phyloP scores from a whole-genome alignment of 805 yeast species.

The Candida odintsovae region DNA sequence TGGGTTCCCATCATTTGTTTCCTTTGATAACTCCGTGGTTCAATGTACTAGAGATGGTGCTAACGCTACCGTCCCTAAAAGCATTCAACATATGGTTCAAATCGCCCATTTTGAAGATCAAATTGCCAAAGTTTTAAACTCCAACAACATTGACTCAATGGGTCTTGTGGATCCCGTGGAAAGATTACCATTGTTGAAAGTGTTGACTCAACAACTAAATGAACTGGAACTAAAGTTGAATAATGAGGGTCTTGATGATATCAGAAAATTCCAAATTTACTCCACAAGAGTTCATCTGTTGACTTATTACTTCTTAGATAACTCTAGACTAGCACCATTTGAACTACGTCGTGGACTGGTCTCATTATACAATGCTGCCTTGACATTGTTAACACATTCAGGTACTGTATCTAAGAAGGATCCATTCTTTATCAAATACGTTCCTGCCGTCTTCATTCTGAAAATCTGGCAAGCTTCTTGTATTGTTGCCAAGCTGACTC shows the following conservation, averaged over 20 bases:
- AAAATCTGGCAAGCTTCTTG: slow-evolving; percentile 91
- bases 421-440: slow-evolving; percentile 59
- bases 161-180: slow-evolving; percentile 66
- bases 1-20: slow-evolving; percentile 92
- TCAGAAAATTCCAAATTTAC: slow-evolving; percentile 60
- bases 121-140: slow-evolving; percentile 68
- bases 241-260: slow-evolving; percentile 51
- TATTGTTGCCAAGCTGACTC: slow-evolving; percentile 70
- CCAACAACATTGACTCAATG: slow-evolving; percentile 59
- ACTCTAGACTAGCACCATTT: slow-evolving; percentile 30
- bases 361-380: slow-evolving; percentile 73
- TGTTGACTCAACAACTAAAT: slow-evolving; percentile 66
- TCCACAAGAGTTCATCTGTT: slow-evolving; percentile 77
- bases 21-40: slow-evolving; percentile 67
- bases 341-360: slow-evolving; percentile 72
- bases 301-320: slow-evolving; percentile 77
- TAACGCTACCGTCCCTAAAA: slow-evolving; percentile 25
- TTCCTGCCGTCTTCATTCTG: slow-evolving; percentile 79
- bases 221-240: slow-evolving; percentile 61
- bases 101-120: slow-evolving; percentile 85
- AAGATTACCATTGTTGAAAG: slow-evolving; percentile 65
- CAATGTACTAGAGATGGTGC: slow-evolving; percentile 39
- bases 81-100: slow-evolving; percentile 68
- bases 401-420: slow-evolving; percentile 53
- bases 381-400: slow-evolving; percentile 64